A percentile compares a stretch with the other conserved stretches of the same genome.
Evolutionary conservation across 768 basidiomycete genomes (phyloP).

Genomic region (Psilocybe sp.): DNA sequence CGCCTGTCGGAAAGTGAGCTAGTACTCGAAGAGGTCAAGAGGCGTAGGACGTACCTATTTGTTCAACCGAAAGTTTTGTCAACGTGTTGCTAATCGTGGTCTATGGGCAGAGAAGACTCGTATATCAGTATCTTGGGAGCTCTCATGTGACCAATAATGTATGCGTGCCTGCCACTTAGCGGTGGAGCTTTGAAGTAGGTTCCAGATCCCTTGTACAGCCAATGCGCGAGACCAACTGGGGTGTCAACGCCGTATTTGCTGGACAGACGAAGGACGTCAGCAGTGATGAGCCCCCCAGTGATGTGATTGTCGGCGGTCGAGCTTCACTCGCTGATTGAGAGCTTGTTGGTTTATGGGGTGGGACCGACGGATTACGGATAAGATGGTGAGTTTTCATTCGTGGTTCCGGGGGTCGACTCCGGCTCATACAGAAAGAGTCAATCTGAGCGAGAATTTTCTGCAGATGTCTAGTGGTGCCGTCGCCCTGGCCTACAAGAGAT

Average conservation of each 20-base stretch:
- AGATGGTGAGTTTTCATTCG: slow-evolving; percentile 41
- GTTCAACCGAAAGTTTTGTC: too few relatives aligned
- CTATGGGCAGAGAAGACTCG: slow-evolving; percentile 10
- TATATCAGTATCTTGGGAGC: background rate
- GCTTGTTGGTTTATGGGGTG: slow-evolving; percentile 43
- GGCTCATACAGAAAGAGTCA: slow-evolving; percentile 89
- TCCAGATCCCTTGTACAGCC: slow-evolving; percentile 54
- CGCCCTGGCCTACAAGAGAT: slow-evolving; percentile 95
- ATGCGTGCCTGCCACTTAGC: slow-evolving; percentile 58
- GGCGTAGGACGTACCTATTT: too few relatives aligned
- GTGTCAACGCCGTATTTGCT: slow-evolving; percentile 44
- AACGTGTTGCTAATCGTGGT: slow-evolving; percentile 29
- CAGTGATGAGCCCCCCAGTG: slow-evolving; percentile 51
- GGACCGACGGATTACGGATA: slow-evolving; percentile 48
- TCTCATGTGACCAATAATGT: background rate
- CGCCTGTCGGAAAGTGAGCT: too few relatives aligned
- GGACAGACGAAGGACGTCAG: slow-evolving; percentile 48
- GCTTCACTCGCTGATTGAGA: slow-evolving; percentile 51
- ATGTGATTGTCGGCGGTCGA: slow-evolving; percentile 49
- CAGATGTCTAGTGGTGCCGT: slow-evolving; percentile 96
- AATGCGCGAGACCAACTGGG: slow-evolving; percentile 52
- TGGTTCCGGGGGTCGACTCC: slow-evolving; percentile 41
- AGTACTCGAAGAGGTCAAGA: too few relatives aligned
- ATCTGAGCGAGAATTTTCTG: slow-evolving; percentile 99
- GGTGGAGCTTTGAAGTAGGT: slow-evolving; percentile 41